Evolutionary conservation across 2,329 filamentous ascomycete species (phyloP), one percentile per base, ranked within the genome.

Genomic region (Trichophyton benhamiae): DNA sequence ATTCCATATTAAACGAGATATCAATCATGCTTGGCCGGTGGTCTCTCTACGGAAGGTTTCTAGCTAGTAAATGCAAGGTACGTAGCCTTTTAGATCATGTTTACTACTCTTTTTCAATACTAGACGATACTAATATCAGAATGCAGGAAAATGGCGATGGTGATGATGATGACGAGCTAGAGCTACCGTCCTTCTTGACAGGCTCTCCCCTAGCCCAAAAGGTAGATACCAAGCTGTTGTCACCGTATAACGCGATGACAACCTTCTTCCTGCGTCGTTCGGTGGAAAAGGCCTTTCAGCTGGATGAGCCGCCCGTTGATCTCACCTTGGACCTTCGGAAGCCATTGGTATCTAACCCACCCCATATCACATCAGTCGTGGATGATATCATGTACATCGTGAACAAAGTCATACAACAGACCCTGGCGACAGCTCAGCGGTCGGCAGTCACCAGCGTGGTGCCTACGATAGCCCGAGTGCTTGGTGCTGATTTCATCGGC

Each of bases 321-420:
- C 78, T 99, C 20, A 88, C 88, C 0, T 79, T 99, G 38, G 89
- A 86, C 69, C 79, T 87, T 48, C 86, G 82, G 68, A 88, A 82
- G 69, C 80, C 87, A 2, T 79, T 96, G 49, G 84, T 87, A 59
- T 83, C 86, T 62, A 90, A 91, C 67, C 83, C 90, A 2, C 94
- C 94, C 0, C 95, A 89, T 70, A 96, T 99, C 68, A 92, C 94
- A 49, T 91, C 91, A 1, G 91, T 92, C 0, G 91, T 99, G 7
- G 94, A 99, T 77, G 94, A 96, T 76, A 91, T 97, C 70, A 97
- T 99, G 92, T 99, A 97, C 75, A 96, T 99, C 68, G 89, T 96
- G 71, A 95, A 95, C 71, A 87, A 92, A 58, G 88, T 97, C 38
- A 80, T 97, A 6, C 87, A 95, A 65, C 87, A 92, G 66, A 88